Base-by-base conservation (phyloP, 495 filamentous ascomycete genomes). In the Melanomma pulvis-pyrius region DNA sequence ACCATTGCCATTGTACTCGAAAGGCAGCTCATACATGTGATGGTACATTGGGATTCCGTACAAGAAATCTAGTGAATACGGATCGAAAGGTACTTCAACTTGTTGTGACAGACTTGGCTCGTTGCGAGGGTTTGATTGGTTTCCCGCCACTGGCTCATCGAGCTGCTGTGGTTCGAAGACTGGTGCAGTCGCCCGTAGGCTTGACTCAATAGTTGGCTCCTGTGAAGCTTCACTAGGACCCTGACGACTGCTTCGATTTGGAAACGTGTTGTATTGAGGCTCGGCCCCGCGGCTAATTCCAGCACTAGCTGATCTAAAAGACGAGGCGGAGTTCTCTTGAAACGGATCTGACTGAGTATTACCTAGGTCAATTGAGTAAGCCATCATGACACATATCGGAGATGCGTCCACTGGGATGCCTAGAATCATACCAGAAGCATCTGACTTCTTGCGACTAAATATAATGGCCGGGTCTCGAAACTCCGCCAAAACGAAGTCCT, bases 101-200 rank as follows among this genome's bases (percentile, higher is more conserved):
- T 21, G 36, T 25, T 8, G 28, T 2, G 28, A 17, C 21, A 29
- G 32, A 21, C 15, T 47, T 34, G n/a, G 51, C 48, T 46, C 49
- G 8, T 25, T 28, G 24, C 4, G 32, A 17, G 34, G 19, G 21
- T 28, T 4, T 47, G n/a, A 30, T 12, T 24, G 60, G 29, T 61
- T n/a, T 12, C 12, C 6, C 8, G 41, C 21, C 5, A 36, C 19
- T 52, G 44, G 24, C n/a, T 15, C 34, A 52, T 26, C 41, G 8
- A 3, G n/a, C 39, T 15, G 6, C 19, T 64, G 41, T 21, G 67
- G 67, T 7, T 64, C 55, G 30, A 69, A 69, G 25, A 24, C 55
- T 1, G 67, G 67, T 22, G 67, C 67, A 25, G 60, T 65, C 25
- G 67, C 60, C 11, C 67, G 44, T n/a, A 69, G 47, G n/a, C 59